Evolutionary conservation across 2,329 filamentous ascomycete genomes (phyloP).

Genomic region (Paramyrothecium sp.): DNA sequence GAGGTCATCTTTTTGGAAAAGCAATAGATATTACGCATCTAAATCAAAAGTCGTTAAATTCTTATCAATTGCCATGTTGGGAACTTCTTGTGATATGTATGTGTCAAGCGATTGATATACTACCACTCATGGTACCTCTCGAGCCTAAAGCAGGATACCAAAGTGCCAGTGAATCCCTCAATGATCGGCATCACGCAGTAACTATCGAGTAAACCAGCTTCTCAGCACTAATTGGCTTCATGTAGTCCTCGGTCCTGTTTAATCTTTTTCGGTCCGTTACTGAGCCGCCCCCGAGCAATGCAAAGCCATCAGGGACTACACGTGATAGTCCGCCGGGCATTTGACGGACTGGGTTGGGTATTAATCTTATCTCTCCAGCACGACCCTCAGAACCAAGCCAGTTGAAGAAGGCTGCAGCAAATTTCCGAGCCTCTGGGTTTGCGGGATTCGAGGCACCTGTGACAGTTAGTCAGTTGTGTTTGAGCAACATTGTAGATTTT

Average conservation of each 20-base stretch:
- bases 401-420: slow-evolving; percentile 33
- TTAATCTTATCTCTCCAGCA: slow-evolving; percentile 7
- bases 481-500: slow-evolving; percentile 7
- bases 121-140: too few relatives aligned
- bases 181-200: too few relatives aligned
- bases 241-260: slow-evolving; percentile 23
- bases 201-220: slow-evolving; percentile 29
- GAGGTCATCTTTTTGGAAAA: slow-evolving; percentile 54
- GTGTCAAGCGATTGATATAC: too few relatives aligned
- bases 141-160: too few relatives aligned
- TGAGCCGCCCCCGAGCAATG: slow-evolving; percentile 16
- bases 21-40: slow-evolving; percentile 4
- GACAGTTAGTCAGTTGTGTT: neutral
- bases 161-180: too few relatives aligned
- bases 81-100: too few relatives aligned
- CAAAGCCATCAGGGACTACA: slow-evolving; percentile 23
- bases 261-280: slow-evolving; percentile 19
- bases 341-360: slow-evolving; percentile 25
- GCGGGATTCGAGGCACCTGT: slow-evolving; percentile 11
- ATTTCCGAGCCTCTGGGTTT: slow-evolving; percentile 18
- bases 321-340: slow-evolving; percentile 29
- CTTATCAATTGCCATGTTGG: too few relatives aligned
- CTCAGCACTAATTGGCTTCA: slow-evolving; percentile 37
- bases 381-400: slow-evolving; percentile 24
- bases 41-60: too few relatives aligned